Percentiles rank a stretch among this genome's conserved stretches.
phyloP scores from a whole-genome alignment of 305 asterid species.

The Plantago coronopus region DNA sequence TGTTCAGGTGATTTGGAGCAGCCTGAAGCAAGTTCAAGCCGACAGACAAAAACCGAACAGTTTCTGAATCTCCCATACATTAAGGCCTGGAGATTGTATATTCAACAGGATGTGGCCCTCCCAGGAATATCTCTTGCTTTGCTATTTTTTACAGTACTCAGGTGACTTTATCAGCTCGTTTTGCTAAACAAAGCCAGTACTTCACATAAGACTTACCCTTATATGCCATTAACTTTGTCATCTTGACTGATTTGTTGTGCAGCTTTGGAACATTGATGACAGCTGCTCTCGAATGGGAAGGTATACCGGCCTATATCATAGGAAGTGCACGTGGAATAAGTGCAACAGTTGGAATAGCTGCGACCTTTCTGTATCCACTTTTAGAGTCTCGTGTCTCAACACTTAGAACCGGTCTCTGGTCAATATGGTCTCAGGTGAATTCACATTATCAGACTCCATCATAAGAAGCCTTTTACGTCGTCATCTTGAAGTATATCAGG shows the following conservation, averaged over 20 bases:
- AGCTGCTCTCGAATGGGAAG: conserved; percentile 83
- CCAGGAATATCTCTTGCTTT: conserved; percentile 80
- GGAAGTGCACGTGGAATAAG: conserved; percentile 79
- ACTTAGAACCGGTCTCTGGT: conserved; percentile 80
- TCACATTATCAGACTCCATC: neutral
- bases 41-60: conserved; percentile 21
- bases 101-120: conserved; percentile 65
- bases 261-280: conserved; percentile 96
- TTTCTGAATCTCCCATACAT: conserved; percentile 44
- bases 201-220: too few species aligned
- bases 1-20: conserved; percentile 22
- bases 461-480: neutral
- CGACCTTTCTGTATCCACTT: conserved; percentile 72
- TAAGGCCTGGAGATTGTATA: conserved; percentile 69
- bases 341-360: conserved; percentile 72
- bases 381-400: conserved; percentile 59
- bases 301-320: conserved; percentile 72
- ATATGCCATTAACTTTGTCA: too few species aligned
- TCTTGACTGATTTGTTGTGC: conserved; percentile 6
- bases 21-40: conserved; percentile 24
- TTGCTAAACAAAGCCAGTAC: too few species aligned
- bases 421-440: conserved; percentile 88
- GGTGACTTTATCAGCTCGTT: conserved; percentile 29
- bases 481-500: too few species aligned
- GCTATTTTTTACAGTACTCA: conserved; percentile 69